Percentiles rank a stretch among this genome's conserved stretches.
phyloP scores from a whole-genome alignment of 768 basidiomycete genomes.

The Mycena galericulata region DNA sequence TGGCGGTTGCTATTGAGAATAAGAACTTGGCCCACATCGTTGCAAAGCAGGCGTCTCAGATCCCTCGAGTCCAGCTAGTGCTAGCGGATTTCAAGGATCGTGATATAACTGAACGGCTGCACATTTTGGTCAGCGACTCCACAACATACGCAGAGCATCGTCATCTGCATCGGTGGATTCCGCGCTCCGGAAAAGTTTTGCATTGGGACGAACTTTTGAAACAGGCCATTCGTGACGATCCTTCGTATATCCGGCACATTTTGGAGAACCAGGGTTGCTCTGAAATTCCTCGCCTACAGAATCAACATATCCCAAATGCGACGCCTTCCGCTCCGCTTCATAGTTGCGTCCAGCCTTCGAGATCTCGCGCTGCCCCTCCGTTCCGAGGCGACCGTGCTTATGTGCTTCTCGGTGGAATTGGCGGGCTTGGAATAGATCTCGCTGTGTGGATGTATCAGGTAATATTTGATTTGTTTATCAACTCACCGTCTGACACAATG shows the following conservation, averaged over 20 bases:
- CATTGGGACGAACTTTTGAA: conserved; percentile 10
- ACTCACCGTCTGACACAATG: too few species aligned
- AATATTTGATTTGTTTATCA: too few species aligned
- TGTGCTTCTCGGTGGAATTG: conserved; percentile 6
- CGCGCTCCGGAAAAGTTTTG: conserved; percentile 9
- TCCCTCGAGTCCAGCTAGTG: not conserved
- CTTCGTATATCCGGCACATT: not conserved
- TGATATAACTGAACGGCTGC: not conserved
- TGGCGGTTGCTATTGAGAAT: conserved; percentile 4
- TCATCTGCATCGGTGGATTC: conserved; percentile 26
- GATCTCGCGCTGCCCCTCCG: not conserved
- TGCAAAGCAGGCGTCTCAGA: not conserved
- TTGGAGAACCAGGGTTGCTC: too few species aligned
- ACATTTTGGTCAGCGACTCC: conserved; percentile 18
- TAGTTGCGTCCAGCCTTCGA: too few species aligned
- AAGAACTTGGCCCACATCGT: not conserved
- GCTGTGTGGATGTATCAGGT: conserved; percentile 2
- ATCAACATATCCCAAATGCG: too few species aligned
- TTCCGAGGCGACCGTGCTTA: not conserved
- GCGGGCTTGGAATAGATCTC: conserved; percentile 11
- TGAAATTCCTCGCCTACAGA: too few species aligned
- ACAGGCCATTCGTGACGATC: not conserved
- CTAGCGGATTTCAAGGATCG: not conserved
- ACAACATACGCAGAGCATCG: not conserved
- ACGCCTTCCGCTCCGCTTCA: too few species aligned